Conservation (phyloP, 2,329 filamentous ascomycete species). For the Scedosporium dehoogii region DNA sequence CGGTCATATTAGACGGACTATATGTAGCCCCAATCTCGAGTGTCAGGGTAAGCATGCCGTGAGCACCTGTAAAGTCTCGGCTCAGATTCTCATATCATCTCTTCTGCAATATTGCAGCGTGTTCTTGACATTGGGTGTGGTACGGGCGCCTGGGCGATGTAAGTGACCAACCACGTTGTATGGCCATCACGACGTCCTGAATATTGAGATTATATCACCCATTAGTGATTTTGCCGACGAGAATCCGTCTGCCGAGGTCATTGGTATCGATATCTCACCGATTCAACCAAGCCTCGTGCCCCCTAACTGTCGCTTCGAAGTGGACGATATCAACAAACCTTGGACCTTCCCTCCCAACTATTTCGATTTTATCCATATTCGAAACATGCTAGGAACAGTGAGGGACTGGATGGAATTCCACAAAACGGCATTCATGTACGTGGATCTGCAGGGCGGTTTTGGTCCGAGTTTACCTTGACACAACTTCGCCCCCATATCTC, state of each 20-base stretch:
- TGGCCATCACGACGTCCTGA: neutral
- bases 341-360: constrained; percentile 31
- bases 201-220: neutral
- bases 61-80: constrained; percentile 4
- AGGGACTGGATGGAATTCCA: constrained; percentile 22
- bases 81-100: neutral
- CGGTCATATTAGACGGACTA: constrained; percentile 32
- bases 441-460: too few species aligned
- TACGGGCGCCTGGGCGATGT: constrained; percentile 44
- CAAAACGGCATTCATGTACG: constrained; percentile 22
- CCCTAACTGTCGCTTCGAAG: constrained; percentile 52
- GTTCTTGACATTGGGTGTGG: constrained; percentile 52
- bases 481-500: neutral
- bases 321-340: constrained; percentile 51
- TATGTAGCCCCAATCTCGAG: constrained; percentile 31
- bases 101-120: constrained; percentile 15
- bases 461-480: too few species aligned
- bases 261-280: constrained; percentile 47
- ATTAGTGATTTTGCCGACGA: constrained; percentile 33
- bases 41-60: neutral
- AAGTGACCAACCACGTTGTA: neutral
- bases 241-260: constrained; percentile 23
- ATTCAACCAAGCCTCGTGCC: constrained; percentile 50
- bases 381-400: constrained; percentile 16
- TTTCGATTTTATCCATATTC: constrained; percentile 22